Evolutionary conservation across 305 asterid genomes (phyloP).

Genomic region (Fraxinus latifolia): DNA sequence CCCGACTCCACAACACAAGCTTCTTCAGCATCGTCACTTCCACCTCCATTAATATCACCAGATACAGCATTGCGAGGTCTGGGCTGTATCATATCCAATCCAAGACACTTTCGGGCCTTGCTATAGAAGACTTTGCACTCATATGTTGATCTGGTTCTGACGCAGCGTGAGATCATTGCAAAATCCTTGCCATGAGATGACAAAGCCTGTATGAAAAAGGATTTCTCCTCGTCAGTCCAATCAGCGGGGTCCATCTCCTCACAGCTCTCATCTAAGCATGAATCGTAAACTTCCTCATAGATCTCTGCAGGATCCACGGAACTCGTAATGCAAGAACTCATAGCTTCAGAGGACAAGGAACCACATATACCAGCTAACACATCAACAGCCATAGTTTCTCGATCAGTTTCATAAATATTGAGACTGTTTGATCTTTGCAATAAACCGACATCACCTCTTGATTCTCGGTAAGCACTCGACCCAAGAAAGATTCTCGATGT

Average conservation of each 20-base stretch:
- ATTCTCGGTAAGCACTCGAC: slow-evolving; percentile 33
- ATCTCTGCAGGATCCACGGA: slow-evolving; percentile 75
- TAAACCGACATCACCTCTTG: slow-evolving; percentile 37
- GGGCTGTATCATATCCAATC: slow-evolving; percentile 53
- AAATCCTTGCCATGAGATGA: slow-evolving; percentile 81
- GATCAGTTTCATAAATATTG: slow-evolving; percentile 54
- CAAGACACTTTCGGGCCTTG: slow-evolving; percentile 83
- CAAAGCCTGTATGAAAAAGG: slow-evolving; percentile 62
- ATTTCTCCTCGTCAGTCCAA: slow-evolving; percentile 95
- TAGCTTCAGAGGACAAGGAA: slow-evolving; percentile 90
- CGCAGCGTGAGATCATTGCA: slow-evolving; percentile 58
- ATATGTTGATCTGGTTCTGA: slow-evolving; percentile 65
- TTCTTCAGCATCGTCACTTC: slow-evolving; percentile 58
- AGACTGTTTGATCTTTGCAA: slow-evolving; percentile 55
- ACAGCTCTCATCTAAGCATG: slow-evolving; percentile 90
- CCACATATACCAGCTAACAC: slow-evolving; percentile 95
- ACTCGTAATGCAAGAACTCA: slow-evolving; percentile 96
- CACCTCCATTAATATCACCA: slow-evolving; percentile 54
- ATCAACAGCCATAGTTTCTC: slow-evolving; percentile 85
- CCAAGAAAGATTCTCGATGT: slow-evolving; percentile 42
- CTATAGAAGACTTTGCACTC: slow-evolving; percentile 85
- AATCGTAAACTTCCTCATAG: slow-evolving; percentile 67
- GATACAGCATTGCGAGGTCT: slow-evolving; percentile 38
- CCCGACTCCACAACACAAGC: slow-evolving; percentile 59
- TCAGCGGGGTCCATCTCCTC: slow-evolving; percentile 69